Base-by-base conservation (phyloP, 1,284 basidiomycete genomes). In the Sanguinoderma infundibulare region DNA sequence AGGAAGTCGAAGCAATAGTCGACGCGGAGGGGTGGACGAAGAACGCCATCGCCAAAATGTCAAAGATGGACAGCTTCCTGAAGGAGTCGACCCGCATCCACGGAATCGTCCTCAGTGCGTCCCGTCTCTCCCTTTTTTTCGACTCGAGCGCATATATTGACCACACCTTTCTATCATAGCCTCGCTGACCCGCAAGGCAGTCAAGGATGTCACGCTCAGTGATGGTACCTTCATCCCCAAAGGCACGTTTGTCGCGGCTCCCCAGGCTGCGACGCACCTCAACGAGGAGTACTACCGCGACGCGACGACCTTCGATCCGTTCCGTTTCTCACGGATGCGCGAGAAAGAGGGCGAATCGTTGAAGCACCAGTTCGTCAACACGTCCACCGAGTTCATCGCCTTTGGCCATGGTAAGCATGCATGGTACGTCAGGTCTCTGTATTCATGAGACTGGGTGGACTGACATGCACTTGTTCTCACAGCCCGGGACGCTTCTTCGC, bases 11-110 rank as follows among this genome's bases (percentile, higher is more conserved):
- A 26, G 38, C 55, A 1, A 69, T 79, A 4, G 63, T 80, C 10
- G 61, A 63, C 0, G 68, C 72, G 34, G 75, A 82, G 30, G 82
- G 83, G 0, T 83, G 82, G 80, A 79, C 77, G 1, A 83, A 83
- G 65, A 66, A 66, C 0, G 72, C 78, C 0, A 70, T 86, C 53
- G 69, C 65, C 15, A 81, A 79, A 56, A 77, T 85, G 77, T 69
- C 72, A 55, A 81, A 81, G 58, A 63, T 85, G 22, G 83, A 86
- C 63, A 85, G 83, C 63, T 83, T 86, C 68, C 63, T 87, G 54
- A 77, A 79, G 52, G 83, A 85, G 66, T 77, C 78, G 1, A 75
- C 77, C 57, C 74, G 83, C 8, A 59, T 77, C 42, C 76, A 76
- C 39, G 76, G 75, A 0, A 66, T 75, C 26, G 63, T 50, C 38